phyloP scores from a whole-genome alignment of 495 filamentous ascomycete species.

The Xylaria nigripes region DNA sequence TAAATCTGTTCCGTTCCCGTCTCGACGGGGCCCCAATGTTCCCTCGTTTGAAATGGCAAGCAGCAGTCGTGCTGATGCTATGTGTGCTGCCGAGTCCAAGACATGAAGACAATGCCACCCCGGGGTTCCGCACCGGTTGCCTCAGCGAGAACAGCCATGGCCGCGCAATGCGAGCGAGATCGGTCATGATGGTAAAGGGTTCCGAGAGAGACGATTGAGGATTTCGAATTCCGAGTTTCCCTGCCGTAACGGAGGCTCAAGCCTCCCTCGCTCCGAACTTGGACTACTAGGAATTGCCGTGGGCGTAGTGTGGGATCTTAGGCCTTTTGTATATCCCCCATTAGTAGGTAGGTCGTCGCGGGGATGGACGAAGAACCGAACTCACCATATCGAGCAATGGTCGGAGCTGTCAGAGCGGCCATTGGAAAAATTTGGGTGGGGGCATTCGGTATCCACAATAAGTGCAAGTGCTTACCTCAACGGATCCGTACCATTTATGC shows the following conservation, averaged over 20 bases:
- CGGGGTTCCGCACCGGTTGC: not conserved
- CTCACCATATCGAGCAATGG: not conserved
- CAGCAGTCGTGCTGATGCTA: slow-evolving; percentile 4
- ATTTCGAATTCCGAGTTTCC: not conserved
- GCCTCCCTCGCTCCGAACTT: not conserved
- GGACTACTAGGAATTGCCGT: not conserved
- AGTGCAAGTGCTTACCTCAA: not conserved
- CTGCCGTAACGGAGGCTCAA: not conserved
- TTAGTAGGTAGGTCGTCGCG: not conserved
- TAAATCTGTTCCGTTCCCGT: slow-evolving; percentile 64
- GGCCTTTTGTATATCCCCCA: not conserved
- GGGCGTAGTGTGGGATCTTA: not conserved
- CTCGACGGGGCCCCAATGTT: slow-evolving; percentile 83
- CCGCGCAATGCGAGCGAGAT: slow-evolving; percentile 4
- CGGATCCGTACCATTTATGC: not conserved
- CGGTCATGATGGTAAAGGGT: slow-evolving; percentile 1
- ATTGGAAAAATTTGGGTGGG: slow-evolving; percentile 8
- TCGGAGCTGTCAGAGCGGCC: not conserved
- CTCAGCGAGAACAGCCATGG: slow-evolving; percentile 6
- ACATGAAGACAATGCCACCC: not conserved
- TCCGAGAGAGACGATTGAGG: not conserved
- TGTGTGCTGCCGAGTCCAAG: slow-evolving; percentile 1
- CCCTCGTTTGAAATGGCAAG: slow-evolving; percentile 55
- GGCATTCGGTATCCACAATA: not conserved
- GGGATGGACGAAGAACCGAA: not conserved